Percentiles rank a stretch among this genome's conserved stretches.
These are phyloP conservation scores for Raphanus raphanistrum DNA, from an alignment of 345 rosid species.

Conservation along the genomic window DNA sequence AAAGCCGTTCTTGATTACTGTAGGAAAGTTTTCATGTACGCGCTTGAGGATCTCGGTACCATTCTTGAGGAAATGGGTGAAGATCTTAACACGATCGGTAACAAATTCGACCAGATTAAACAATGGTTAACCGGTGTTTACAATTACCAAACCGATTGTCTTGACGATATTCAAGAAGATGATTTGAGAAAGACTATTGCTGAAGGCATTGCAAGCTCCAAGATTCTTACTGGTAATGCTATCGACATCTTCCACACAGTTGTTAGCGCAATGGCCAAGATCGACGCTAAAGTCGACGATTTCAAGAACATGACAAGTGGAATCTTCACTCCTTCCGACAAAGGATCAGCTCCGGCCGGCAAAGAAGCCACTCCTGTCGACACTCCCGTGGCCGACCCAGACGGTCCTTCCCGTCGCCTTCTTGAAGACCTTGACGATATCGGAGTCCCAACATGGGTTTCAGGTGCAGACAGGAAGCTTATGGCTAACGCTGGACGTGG, in stretches of 20 bases:
- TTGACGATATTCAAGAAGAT: slow-evolving; percentile 47
- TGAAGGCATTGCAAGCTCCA: slow-evolving; percentile 38
- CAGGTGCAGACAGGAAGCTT: slow-evolving; percentile 60
- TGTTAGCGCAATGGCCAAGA: slow-evolving; percentile 37
- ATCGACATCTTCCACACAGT: slow-evolving; percentile 50
- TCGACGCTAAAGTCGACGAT: slow-evolving; percentile 29
- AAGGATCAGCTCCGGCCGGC: slow-evolving; percentile 12
- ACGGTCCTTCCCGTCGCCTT: slow-evolving; percentile 50
- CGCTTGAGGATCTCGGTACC: slow-evolving; percentile 38
- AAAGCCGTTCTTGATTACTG: slow-evolving; percentile 45
- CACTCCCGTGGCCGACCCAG: slow-evolving; percentile 35
- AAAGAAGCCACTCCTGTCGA: slow-evolving; percentile 15
- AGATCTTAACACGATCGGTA: slow-evolving; percentile 36
- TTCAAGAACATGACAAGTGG: slow-evolving; percentile 36
- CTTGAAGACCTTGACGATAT: slow-evolving; percentile 37
- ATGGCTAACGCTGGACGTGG: slow-evolving; percentile 43
- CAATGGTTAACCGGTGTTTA: slow-evolving; percentile 62
- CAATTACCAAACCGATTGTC: slow-evolving; percentile 57
- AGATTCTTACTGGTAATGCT: slow-evolving; percentile 52
- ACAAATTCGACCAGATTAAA: slow-evolving; percentile 41
- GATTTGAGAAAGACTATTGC: slow-evolving; percentile 36
- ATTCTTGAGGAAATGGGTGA: slow-evolving; percentile 41
- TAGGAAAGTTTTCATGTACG: slow-evolving; percentile 41
- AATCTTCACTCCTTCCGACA: slow-evolving; percentile 23
- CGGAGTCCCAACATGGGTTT: slow-evolving; percentile 63